phyloP scores from a whole-genome alignment of 2,329 filamentous ascomycete genomes.

The Colletotrichum cordylinicola region DNA sequence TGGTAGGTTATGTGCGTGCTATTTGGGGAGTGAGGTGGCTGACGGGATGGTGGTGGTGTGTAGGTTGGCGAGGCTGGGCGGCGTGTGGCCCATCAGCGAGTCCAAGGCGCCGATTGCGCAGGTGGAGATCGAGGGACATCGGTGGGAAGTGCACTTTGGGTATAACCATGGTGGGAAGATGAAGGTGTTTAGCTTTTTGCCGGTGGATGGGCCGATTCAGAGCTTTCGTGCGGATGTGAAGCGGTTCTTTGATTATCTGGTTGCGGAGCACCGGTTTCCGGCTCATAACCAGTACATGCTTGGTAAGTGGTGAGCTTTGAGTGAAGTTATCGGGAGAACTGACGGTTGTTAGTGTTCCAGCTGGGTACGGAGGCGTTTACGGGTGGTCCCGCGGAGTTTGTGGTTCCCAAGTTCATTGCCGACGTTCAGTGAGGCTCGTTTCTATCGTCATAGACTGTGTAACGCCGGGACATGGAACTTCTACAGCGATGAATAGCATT shows the following conservation, averaged over 20 bases:
- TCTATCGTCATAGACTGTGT: rapidly evolving
- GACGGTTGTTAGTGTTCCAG: conserved; percentile 24
- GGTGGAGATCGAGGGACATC: conserved; percentile 26
- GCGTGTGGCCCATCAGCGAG: conserved; percentile 52
- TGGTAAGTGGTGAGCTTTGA: conserved; percentile 12
- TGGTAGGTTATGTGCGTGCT: conserved; percentile 43
- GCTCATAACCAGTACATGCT: conserved; percentile 29
- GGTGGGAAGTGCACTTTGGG: conserved; percentile 61
- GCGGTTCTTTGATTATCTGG: conserved; percentile 59
- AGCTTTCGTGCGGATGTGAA: conserved; percentile 59
- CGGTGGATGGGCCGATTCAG: conserved; percentile 38
- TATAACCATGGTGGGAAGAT: conserved; percentile 52
- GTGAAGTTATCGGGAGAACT: not conserved
- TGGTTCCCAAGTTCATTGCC: conserved; percentile 25
- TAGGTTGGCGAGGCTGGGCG: conserved; percentile 59
- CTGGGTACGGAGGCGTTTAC: conserved; percentile 31
- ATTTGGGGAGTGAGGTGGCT: not conserved
- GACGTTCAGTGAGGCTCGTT: conserved; percentile 6
- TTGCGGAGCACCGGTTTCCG: conserved; percentile 44
- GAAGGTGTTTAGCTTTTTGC: conserved; percentile 59
- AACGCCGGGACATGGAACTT: not conserved
- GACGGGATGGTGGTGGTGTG: not conserved
- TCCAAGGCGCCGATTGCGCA: conserved; percentile 21
- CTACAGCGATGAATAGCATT: not conserved
- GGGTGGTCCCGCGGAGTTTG: conserved; percentile 26